Evolutionary conservation across 2,329 filamentous ascomycete genomes (phyloP), one percentile per base, ranked within the genome.

Genomic region (Colletotrichum eremochloae): DNA sequence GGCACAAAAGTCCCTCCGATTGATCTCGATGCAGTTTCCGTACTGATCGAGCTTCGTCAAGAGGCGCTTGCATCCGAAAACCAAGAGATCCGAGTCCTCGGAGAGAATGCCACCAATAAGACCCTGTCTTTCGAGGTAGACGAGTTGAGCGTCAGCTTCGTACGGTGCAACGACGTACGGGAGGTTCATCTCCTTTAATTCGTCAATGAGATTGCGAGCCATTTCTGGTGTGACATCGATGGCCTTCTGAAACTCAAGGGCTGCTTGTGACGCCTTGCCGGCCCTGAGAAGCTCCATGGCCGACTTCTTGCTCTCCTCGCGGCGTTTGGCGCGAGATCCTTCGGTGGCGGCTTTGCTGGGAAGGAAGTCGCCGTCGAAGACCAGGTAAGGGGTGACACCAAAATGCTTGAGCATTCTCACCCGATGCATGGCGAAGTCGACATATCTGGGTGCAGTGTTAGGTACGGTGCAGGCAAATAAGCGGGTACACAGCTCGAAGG

Each of bases 221-320:
- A 99, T 99, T 77, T 96, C 92, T 2, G 97, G 96, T 1, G 96
- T 98, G 48, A 99, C 91, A 81, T 99, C 96, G 72, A 98, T 93
- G 57, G 95, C 93, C 81, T 98, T 99, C 79, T 98, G 96, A 68
- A 98, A 89, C 81, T 98, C 95, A 57, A 91, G 86, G 69, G 95
- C 90, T 12, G 96, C 96, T 78, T 96, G 93, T 0, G 92, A 87
- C 1, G 89, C 87, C 79, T 96, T 95, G 38, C 96, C 96, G 44
- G 95, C 92, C 73, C 91, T 92, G 68, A 97, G 86, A 14, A 98
- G 84, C 78, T 96, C 94, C 71, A 96, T 82, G 0, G 95, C 96
- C 2, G 90, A 81, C 78, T 89, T 90, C 80, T 90, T 94, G 82
- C 91, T 94, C 72, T 96, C 92, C 75, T 94, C 91, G 60, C 96